Conservation (phyloP, 345 rosid genomes). For the Anacardium occidentale region DNA sequence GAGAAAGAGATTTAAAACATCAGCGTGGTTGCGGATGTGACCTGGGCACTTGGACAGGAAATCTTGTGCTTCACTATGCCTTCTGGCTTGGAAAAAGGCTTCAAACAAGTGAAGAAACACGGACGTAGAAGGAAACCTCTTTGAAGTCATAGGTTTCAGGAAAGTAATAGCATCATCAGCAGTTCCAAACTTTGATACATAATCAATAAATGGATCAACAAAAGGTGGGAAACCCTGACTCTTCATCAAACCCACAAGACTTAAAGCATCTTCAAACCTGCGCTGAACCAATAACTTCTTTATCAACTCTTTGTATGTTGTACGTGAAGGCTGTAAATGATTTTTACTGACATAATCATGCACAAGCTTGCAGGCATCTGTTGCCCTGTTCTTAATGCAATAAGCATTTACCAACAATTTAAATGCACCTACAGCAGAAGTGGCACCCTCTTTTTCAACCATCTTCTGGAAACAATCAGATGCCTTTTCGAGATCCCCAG, state of each 20-base stretch:
- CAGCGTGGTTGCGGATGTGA: conserved; percentile 66
- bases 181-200: conserved; percentile 68
- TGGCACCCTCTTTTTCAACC: conserved; percentile 50
- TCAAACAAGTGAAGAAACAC: conserved; percentile 62
- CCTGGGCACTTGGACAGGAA: conserved; percentile 65
- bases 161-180: conserved; percentile 61
- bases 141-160: conserved; percentile 60
- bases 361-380: conserved; percentile 64
- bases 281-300: conserved; percentile 58
- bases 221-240: conserved; percentile 72
- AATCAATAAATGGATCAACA: conserved; percentile 61
- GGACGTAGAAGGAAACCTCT: conserved; percentile 68
- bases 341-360: conserved; percentile 33
- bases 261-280: conserved; percentile 70
- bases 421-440: conserved; percentile 47
- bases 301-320: conserved; percentile 61
- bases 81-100: conserved; percentile 60
- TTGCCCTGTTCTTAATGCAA: conserved; percentile 58
- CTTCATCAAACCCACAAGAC: conserved; percentile 65
- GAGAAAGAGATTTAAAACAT: conserved; percentile 74
- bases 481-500: conserved; percentile 68
- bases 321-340: conserved; percentile 56
- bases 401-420: conserved; percentile 62
- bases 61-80: conserved; percentile 71
- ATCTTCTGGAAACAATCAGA: conserved; percentile 49